Evolutionary conservation across 495 filamentous ascomycete species (phyloP).

Genomic region (Penicillium cinerascens): DNA sequence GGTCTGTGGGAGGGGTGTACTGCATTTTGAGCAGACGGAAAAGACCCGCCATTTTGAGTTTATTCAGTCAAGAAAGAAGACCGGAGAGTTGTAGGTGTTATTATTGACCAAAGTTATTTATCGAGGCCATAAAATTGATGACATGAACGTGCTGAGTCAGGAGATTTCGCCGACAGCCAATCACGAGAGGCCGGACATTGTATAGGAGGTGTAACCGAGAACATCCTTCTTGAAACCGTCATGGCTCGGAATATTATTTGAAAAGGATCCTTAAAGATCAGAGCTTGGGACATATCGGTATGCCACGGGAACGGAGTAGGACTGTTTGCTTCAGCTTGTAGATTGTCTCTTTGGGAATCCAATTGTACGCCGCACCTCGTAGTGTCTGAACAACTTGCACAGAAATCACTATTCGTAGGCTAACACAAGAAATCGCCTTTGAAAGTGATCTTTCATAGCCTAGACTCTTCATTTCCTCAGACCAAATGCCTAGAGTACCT

Average conservation of each 20-base stretch:
- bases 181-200: background rate
- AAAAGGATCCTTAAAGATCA: background rate
- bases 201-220: background rate
- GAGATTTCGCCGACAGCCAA: background rate
- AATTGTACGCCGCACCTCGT: background rate
- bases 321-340: background rate
- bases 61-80: too few species aligned
- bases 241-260: background rate
- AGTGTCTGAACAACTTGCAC: background rate
- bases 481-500: background rate
- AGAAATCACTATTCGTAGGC: background rate
- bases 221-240: background rate
- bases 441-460: background rate
- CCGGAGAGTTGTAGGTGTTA: background rate
- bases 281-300: background rate
- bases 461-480: background rate
- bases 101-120: background rate
- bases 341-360: background rate
- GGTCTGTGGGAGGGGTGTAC: slow-evolving; percentile 36
- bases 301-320: background rate
- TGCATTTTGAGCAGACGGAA: slow-evolving; percentile 38
- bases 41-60: slow-evolving; percentile 37
- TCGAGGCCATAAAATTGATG: background rate
- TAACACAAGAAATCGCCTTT: background rate
- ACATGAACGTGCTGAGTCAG: background rate